These are phyloP conservation scores for Collariella sp. DNA, from an alignment of 495 filamentous ascomycete genomes.

Conservation along the genomic window DNA sequence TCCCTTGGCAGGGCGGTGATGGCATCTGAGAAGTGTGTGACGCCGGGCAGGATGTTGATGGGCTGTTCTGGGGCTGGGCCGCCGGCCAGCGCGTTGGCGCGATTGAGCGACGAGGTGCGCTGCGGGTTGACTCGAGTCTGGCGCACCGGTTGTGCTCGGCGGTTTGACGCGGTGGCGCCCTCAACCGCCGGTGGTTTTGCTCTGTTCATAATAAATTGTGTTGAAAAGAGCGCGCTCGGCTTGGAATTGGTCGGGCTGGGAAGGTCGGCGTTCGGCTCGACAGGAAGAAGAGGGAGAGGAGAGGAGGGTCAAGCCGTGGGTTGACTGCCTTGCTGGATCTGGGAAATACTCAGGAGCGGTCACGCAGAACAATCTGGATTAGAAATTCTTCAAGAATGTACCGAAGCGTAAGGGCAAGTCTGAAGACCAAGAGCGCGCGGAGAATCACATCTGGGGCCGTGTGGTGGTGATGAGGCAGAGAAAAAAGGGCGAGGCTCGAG, in stretches of 20 bases:
- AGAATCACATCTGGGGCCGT: background rate
- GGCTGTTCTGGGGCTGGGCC: constrained; percentile 38
- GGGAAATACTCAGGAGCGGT: background rate
- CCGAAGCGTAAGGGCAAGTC: constrained; percentile 9
- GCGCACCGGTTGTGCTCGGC: constrained; percentile 51
- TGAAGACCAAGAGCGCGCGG: background rate
- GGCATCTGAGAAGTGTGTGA: constrained; percentile 88
- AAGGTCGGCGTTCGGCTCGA: background rate
- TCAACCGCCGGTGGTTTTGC: constrained; percentile 38
- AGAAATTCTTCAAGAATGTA: background rate
- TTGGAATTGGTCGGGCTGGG: background rate
- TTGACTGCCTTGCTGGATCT: background rate
- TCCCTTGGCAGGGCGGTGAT: constrained; percentile 90
- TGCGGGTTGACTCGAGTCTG: constrained; percentile 50
- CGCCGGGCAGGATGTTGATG: constrained; percentile 75
- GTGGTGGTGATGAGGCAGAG: background rate
- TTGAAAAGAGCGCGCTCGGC: background rate
- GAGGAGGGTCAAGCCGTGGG: background rate
- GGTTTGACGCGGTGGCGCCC: constrained; percentile 35
- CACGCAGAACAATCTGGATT: background rate
- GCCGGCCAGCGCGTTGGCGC: constrained; percentile 36
- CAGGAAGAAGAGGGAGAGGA: background rate
- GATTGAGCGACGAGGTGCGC: constrained; percentile 39
- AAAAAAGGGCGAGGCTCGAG: constrained; percentile 15
- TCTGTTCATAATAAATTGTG: constrained; percentile 39